These are phyloP conservation scores for Tubosaeta sp. DNA, from an alignment of 768 basidiomycete species.

Conservation along the genomic window DNA sequence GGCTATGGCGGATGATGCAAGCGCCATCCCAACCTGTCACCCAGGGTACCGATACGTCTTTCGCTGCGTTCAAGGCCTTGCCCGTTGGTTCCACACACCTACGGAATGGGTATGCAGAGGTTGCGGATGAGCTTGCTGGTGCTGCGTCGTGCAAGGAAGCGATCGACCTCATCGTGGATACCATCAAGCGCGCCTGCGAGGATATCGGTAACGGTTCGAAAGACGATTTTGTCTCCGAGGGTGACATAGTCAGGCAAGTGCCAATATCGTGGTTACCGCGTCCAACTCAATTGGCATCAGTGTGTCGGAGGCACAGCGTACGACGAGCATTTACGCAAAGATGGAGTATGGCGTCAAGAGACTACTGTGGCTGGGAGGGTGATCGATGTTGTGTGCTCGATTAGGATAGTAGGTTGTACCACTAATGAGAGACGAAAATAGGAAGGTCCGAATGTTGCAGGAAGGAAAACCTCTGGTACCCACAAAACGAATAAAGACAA, in stretches of 20 bases:
- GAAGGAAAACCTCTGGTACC: background rate
- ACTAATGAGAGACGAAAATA: conserved; percentile 4
- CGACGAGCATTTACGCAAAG: conserved; percentile 84
- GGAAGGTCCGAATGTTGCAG: conserved; percentile 6
- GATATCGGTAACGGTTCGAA: conserved; percentile 47
- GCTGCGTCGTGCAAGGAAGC: conserved; percentile 74
- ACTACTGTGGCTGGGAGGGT: conserved; percentile 82
- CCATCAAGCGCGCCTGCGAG: conserved; percentile 62
- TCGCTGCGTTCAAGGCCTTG: conserved; percentile 76
- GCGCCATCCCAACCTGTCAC: conserved; percentile 27
- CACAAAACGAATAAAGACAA: conserved; percentile 14
- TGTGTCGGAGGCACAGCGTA: conserved; percentile 74
- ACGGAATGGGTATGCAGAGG: conserved; percentile 49
- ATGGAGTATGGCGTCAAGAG: conserved; percentile 94
- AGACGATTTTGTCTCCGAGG: conserved; percentile 51
- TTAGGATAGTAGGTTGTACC: conserved; percentile 17
- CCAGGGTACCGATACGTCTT: conserved; percentile 40
- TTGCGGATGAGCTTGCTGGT: conserved; percentile 55
- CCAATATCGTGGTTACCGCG: background rate
- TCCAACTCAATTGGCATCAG: conserved; percentile 35
- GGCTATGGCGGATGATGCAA: conserved; percentile 29
- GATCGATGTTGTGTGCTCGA: conserved; percentile 8
- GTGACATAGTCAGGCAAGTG: conserved; percentile 77
- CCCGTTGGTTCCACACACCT: conserved; percentile 60
- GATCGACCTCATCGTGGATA: conserved; percentile 68